phyloP scores from a whole-genome alignment of 257 asterid genomes.

The Rubia yunnanensis region DNA sequence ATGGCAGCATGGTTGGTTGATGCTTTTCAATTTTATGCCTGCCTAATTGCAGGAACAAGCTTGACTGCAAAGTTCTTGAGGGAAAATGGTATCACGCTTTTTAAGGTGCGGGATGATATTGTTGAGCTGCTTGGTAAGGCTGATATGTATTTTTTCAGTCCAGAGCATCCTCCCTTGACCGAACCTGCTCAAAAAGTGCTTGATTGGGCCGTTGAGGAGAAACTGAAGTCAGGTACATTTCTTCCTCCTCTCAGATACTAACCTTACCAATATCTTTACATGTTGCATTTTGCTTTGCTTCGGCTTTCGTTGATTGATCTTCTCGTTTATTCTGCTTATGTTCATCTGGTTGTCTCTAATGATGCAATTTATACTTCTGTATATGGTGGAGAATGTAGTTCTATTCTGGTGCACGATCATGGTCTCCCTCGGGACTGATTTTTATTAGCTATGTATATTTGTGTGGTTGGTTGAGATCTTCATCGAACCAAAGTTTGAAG shows the following conservation, averaged over 20 bases:
- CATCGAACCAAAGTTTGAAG: background rate
- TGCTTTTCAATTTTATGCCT: background rate
- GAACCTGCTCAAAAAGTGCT: constrained; percentile 84
- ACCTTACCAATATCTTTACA: background rate
- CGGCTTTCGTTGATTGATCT: background rate
- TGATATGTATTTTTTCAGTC: constrained; percentile 57
- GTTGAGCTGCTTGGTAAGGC: constrained; percentile 66
- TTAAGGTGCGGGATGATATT: constrained; percentile 67
- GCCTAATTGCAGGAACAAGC: constrained; percentile 65
- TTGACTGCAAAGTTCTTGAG: constrained; percentile 75
- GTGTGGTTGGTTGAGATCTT: background rate
- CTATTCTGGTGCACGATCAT: background rate
- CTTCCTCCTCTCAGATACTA: background rate
- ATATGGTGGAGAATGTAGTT: background rate
- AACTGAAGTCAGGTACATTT: constrained; percentile 68
- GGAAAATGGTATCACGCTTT: constrained; percentile 59
- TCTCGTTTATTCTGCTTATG: background rate
- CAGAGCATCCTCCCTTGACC: constrained; percentile 84
- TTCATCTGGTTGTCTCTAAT: background rate
- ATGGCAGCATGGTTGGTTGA: background rate
- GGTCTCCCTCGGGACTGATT: background rate
- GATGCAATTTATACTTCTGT: background rate
- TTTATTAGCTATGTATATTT: background rate
- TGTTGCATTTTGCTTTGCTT: background rate
- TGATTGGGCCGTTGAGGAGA: constrained; percentile 81